These are phyloP conservation scores for Prunella vulgaris DNA, from an alignment of 257 asterid genomes.

Conservation along the genomic window DNA sequence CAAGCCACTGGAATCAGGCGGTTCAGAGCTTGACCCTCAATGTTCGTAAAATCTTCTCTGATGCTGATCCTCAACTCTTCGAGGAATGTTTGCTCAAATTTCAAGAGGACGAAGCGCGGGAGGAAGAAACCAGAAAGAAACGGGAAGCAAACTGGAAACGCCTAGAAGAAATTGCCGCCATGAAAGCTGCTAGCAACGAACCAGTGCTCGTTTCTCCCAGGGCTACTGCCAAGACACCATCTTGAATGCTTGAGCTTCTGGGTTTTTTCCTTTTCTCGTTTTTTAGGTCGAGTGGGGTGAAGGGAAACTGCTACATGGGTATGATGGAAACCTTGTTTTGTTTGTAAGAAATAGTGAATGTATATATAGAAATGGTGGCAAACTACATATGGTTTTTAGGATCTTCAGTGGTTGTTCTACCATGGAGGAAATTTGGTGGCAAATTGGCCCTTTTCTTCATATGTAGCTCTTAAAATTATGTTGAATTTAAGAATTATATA, in stretches of 20 bases:
- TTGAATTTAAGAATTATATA: too few species aligned
- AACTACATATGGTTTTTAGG: conserved; percentile 23
- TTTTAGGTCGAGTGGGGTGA: not conserved
- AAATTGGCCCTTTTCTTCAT: too few species aligned
- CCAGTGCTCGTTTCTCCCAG: conserved; percentile 50
- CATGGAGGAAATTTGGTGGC: too few species aligned
- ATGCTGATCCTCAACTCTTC: conserved; percentile 57
- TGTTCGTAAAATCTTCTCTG: conserved; percentile 83
- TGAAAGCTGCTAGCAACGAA: conserved; percentile 50
- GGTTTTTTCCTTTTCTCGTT: not conserved
- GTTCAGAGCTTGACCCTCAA: conserved; percentile 80
- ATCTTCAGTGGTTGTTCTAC: conserved; percentile 6
- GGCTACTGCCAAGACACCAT: conserved; percentile 6
- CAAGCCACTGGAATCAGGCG: conserved; percentile 88
- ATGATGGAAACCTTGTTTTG: conserved; percentile 10
- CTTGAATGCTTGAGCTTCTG: conserved; percentile 1
- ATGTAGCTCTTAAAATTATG: too few species aligned
- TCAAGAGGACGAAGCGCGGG: conserved; percentile 64
- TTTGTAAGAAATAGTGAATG: conserved; percentile 26
- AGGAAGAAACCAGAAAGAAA: conserved; percentile 47
- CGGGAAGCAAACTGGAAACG: conserved; percentile 73
- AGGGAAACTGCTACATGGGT: not conserved
- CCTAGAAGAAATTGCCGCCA: conserved; percentile 62
- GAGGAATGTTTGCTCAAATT: conserved; percentile 73
- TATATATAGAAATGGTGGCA: conserved; percentile 36